A percentile compares a stretch with the other conserved stretches of the same genome.
phyloP scores from a whole-genome alignment of 75 land plant species.

The Sequoiadendron giganteum region DNA sequence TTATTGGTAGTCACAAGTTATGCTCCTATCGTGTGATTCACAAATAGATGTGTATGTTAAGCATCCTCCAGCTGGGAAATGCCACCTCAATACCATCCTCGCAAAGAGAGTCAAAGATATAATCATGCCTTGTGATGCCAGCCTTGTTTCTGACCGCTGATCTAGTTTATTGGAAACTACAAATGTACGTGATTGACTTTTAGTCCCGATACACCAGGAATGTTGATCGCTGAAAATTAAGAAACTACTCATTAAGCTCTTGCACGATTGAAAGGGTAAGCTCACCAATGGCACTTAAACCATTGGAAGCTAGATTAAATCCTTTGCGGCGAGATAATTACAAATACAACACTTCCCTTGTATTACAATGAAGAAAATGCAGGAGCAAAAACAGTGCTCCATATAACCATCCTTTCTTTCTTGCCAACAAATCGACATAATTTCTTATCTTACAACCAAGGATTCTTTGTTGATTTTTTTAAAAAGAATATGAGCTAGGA shows the following conservation, averaged over 20 bases:
- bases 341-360: not conserved
- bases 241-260: not conserved
- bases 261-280: not conserved
- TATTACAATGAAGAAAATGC: not conserved
- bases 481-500: conserved; percentile 1
- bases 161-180: not conserved
- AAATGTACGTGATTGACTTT: not conserved
- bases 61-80: no score
- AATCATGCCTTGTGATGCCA: not conserved
- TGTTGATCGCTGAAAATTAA: not conserved
- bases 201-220: not conserved
- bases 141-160: not conserved
- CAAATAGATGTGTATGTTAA: no score
- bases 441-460: conserved; percentile 9
- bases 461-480: conserved; percentile 4
- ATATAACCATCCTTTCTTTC: conserved; percentile 3
- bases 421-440: conserved; percentile 5
- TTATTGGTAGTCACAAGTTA: not conserved
- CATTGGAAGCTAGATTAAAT: not conserved
- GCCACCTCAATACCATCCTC: not conserved
- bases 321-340: not conserved
- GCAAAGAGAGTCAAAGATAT: not conserved
- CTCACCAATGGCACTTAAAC: not conserved
- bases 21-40: not conserved
- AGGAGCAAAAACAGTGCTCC: conserved; percentile 9